Conservation (phyloP, 2,329 filamentous ascomycete genomes). For the Rutstroemia sp. region DNA sequence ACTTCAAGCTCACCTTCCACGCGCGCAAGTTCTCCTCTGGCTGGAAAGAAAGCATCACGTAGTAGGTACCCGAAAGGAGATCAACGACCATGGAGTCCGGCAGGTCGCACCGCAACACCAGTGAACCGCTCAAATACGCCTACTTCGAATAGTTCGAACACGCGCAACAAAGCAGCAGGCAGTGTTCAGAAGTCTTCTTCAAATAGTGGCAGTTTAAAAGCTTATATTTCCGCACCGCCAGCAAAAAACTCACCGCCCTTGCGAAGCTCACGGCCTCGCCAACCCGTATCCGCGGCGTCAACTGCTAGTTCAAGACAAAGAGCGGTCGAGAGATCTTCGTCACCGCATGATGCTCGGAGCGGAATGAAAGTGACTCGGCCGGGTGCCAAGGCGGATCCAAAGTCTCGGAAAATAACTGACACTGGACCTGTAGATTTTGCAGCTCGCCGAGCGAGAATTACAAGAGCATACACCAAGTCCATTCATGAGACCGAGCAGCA, state of each 20-base stretch:
- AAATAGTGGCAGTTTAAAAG: slow-evolving; percentile 55
- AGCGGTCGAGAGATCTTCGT: slow-evolving; percentile 41
- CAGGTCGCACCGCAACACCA: slow-evolving; percentile 18
- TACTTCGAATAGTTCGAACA: slow-evolving; percentile 10
- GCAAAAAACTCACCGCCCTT: slow-evolving; percentile 72
- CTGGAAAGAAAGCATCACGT: slow-evolving; percentile 34
- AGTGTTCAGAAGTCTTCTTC: slow-evolving; percentile 16
- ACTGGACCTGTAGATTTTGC: slow-evolving; percentile 79
- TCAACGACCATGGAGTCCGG: slow-evolving; percentile 23
- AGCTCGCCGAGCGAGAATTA: slow-evolving; percentile 72
- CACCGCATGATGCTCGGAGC: slow-evolving; percentile 19
- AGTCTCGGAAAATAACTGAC: slow-evolving; percentile 43
- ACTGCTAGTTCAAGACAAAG: slow-evolving; percentile 64
- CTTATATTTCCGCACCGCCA: slow-evolving; percentile 63
- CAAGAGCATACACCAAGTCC: slow-evolving; percentile 79
- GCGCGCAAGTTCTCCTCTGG: slow-evolving; percentile 40
- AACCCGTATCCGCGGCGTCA: slow-evolving; percentile 67
- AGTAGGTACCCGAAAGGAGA: slow-evolving; percentile 22
- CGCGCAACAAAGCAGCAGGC: slow-evolving; percentile 19
- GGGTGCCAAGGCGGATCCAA: slow-evolving; percentile 21
- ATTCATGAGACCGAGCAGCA: slow-evolving; percentile 63
- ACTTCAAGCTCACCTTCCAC: slow-evolving; percentile 31
- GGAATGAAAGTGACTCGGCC: slow-evolving; percentile 26
- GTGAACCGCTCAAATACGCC: slow-evolving; percentile 37
- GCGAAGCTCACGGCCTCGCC: slow-evolving; percentile 73